Conservation (phyloP, 2,329 filamentous ascomycete species). For the Eurotiales sp. region DNA sequence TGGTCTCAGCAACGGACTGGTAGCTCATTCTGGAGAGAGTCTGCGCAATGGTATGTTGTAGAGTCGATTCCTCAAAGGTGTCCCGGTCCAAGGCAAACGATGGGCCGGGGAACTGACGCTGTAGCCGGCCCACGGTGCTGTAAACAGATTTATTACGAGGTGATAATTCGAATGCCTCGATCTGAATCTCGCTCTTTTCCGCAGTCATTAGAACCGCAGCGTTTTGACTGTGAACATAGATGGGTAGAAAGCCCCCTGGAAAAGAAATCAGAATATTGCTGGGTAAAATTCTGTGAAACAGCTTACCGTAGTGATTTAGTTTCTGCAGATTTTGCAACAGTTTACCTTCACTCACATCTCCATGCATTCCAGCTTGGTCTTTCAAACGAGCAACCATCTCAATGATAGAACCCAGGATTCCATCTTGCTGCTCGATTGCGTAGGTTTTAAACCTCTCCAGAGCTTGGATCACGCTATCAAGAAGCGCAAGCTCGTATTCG, state of each 20-base stretch:
- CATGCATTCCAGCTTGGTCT: slow-evolving; percentile 10
- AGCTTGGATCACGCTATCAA: slow-evolving; percentile 19
- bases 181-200: slow-evolving; percentile 11
- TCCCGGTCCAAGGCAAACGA: background rate
- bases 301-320: background rate
- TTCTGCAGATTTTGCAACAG: background rate
- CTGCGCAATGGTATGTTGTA: slow-evolving; percentile 24
- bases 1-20: slow-evolving; percentile 32
- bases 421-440: slow-evolving; percentile 7
- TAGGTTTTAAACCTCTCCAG: slow-evolving; percentile 19
- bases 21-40: slow-evolving; percentile 35
- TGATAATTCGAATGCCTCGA: slow-evolving; percentile 49
- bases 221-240: slow-evolving; percentile 47
- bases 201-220: slow-evolving; percentile 42
- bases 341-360: slow-evolving; percentile 15
- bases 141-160: slow-evolving; percentile 39
- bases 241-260: slow-evolving; percentile 25
- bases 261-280: background rate
- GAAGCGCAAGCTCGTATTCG: slow-evolving; percentile 23
- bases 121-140: slow-evolving; percentile 36
- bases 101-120: slow-evolving; percentile 3
- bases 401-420: slow-evolving; percentile 11
- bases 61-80: background rate
- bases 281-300: background rate
- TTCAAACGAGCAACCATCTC: slow-evolving; percentile 18